Conservation (phyloP, 306 rosid genomes). For the Hippophae rhamnoides region DNA sequence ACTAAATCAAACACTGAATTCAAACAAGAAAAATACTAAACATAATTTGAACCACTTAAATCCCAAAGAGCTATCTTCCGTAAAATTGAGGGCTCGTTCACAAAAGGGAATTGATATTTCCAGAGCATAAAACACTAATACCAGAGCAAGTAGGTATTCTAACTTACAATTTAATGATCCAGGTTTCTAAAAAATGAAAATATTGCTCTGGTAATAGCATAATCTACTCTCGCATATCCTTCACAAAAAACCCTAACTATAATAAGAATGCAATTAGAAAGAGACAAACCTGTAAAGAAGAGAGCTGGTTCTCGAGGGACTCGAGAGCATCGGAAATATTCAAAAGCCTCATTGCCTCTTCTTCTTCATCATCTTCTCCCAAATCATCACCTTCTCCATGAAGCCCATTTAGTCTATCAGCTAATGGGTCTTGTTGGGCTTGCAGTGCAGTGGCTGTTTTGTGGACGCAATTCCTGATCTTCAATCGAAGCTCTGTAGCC, state of each 20-base stretch:
- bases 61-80: too few relatives aligned
- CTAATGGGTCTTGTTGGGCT: slow-evolving; percentile 17
- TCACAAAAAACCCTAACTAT: slow-evolving; percentile 1
- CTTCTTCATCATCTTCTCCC: slow-evolving; percentile 35
- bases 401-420: slow-evolving; percentile 6
- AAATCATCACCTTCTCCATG: slow-evolving; percentile 10
- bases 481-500: slow-evolving; percentile 81
- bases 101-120: too few relatives aligned
- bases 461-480: slow-evolving; percentile 66
- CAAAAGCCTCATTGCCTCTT: slow-evolving; percentile 46
- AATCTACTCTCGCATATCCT: not conserved
- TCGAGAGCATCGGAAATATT: slow-evolving; percentile 77
- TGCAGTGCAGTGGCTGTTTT: slow-evolving; percentile 16
- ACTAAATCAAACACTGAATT: too few relatives aligned
- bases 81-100: not conserved
- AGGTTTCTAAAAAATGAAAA: too few relatives aligned
- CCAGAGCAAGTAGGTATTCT: too few relatives aligned
- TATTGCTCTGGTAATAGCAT: too few relatives aligned
- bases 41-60: too few relatives aligned
- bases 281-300: slow-evolving; percentile 60
- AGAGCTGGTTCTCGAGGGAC: slow-evolving; percentile 79
- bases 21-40: too few relatives aligned
- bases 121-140: too few relatives aligned
- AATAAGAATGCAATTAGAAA: slow-evolving; percentile 6
- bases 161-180: too few relatives aligned